phyloP scores from a whole-genome alignment of 2,329 filamentous ascomycete genomes.

The Cadophora sp. region DNA sequence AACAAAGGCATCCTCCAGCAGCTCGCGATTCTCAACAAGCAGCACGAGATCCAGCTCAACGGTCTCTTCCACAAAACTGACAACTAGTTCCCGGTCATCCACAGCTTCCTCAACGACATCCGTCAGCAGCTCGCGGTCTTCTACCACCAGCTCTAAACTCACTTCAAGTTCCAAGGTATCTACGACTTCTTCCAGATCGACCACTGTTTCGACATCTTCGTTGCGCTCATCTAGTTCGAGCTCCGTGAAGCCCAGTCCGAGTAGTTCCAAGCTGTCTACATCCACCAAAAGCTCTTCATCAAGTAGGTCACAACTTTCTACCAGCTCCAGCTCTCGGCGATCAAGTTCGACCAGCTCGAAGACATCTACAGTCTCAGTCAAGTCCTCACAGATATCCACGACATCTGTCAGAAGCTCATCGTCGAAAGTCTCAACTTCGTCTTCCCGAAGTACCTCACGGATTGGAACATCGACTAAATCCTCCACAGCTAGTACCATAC shows the following conservation, averaged over 20 bases:
- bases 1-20: not conserved
- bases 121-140: not conserved
- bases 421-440: conserved; percentile 1
- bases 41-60: not conserved
- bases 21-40: not conserved
- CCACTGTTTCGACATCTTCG: not conserved
- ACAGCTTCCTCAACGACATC: not conserved
- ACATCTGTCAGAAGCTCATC: not conserved
- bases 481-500: not conserved
- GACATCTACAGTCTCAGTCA: not conserved
- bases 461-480: conserved; percentile 7
- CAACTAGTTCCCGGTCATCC: not conserved
- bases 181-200: not conserved
- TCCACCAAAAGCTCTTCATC: not conserved
- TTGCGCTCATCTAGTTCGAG: not conserved
- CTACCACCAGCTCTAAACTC: not conserved
- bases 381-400: not conserved
- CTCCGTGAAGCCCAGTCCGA: not conserved
- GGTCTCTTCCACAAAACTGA: not conserved
- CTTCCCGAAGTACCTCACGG: not conserved
- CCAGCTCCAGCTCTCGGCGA: not conserved
- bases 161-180: not conserved
- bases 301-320: not conserved
- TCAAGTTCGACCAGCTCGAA: conserved; percentile 6
- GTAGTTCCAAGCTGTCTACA: conserved; percentile 14